Base-by-base conservation (phyloP, 805 yeast species). In the Jamesozyma spencerorum region DNA sequence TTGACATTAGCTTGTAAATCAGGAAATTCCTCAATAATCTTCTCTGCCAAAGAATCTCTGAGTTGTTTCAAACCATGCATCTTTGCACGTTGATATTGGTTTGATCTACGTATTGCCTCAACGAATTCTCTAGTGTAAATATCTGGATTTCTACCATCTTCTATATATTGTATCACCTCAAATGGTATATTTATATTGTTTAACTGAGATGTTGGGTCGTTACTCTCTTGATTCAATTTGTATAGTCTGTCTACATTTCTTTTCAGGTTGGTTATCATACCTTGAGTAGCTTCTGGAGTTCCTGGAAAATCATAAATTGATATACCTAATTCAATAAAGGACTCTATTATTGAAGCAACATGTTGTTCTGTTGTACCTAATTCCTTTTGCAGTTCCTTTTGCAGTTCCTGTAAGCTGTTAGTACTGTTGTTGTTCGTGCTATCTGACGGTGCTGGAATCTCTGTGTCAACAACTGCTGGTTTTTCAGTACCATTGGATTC, bases 111-210 rank as follows among this genome's bases (percentile, higher is more conserved):
- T n/a, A 92, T 82, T 28, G 90, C 85, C 58, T 92, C 98, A 13
- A 90, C 85, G 63, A 92, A 92, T 64, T 92, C 98, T 58, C 98
- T 74, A 1, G 97, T 87, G 62, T 92, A 92, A 31, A 92, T 87
- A 57, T 92, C 97, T 0, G 98, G 97, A 57, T 92, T 92, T 50
- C 98, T 70, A 2, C 98, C 98, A 54, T 86, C 94, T 56, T 92
- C 97, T 30, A 92, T 85, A 55, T 92, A 92, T 47, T 82, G 80
- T 12, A 87, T 67, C n/a, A 88, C 88, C 54, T 88, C 96, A 30
- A 82, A 60, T 1, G 96, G 96, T 3, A 84, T 70, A 1, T 79
- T 63, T 3, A 73, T 62, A 7, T 64, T 54, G 20, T 63, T 58
- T 17, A 75, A 48, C 1, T 49, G 54, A 3, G 60, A 51, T 2